Evolutionary conservation across 768 basidiomycete genomes (phyloP).

Genomic region (Lactarius quietus): DNA sequence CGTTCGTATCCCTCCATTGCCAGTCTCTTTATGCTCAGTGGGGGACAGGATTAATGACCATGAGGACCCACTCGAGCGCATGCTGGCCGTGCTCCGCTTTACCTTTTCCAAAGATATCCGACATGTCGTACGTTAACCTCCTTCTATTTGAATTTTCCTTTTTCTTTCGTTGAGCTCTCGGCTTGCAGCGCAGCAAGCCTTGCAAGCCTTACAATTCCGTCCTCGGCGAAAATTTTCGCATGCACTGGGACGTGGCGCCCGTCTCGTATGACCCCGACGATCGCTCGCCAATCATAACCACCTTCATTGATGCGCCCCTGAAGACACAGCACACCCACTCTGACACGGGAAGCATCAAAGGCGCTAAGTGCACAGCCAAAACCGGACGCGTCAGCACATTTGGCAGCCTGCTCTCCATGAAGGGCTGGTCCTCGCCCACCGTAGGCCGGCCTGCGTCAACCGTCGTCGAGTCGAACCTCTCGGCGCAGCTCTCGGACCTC

Average conservation of each 20-base stretch:
- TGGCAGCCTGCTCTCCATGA: slow-evolving; percentile 52
- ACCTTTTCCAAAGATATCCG: slow-evolving; percentile 92
- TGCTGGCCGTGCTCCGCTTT: slow-evolving; percentile 89
- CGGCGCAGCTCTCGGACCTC: slow-evolving; percentile 58
- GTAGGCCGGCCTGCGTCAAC: slow-evolving; percentile 32
- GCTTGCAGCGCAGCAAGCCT: slow-evolving; percentile 73
- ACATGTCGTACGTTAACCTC: slow-evolving; percentile 62
- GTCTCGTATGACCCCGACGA: slow-evolving; percentile 48
- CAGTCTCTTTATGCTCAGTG: background rate
- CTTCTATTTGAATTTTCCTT: background rate
- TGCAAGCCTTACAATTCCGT: slow-evolving; percentile 93
- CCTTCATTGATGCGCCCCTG: slow-evolving; percentile 34
- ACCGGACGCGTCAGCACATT: slow-evolving; percentile 58
- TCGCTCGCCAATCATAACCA: slow-evolving; percentile 45
- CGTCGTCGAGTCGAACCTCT: slow-evolving; percentile 44
- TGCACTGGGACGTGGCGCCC: slow-evolving; percentile 81
- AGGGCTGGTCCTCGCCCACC: slow-evolving; percentile 41
- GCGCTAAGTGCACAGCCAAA: slow-evolving; percentile 45
- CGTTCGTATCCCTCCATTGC: slow-evolving; percentile 51
- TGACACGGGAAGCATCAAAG: slow-evolving; percentile 48
- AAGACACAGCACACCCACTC: slow-evolving; percentile 31
- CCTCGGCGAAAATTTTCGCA: slow-evolving; percentile 84
- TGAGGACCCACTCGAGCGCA: slow-evolving; percentile 87
- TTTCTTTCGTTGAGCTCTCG: background rate
- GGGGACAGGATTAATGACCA: slow-evolving; percentile 81